phyloP scores from a whole-genome alignment of 768 basidiomycete species.

The Suillus plorans region DNA sequence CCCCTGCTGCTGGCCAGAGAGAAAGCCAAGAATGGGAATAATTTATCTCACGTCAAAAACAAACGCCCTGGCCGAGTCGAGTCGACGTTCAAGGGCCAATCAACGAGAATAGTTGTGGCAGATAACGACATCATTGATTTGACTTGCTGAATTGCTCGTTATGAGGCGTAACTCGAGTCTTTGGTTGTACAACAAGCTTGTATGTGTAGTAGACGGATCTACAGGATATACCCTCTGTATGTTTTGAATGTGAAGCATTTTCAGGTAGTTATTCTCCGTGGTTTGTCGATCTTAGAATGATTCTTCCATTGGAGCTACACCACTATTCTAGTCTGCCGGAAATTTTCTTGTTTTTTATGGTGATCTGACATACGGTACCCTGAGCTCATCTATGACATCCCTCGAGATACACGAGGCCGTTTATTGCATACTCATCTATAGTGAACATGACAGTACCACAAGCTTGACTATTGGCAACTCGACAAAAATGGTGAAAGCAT shows the following conservation, averaged over 20 bases:
- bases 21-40: conserved; percentile 6
- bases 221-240: neutral
- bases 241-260: neutral
- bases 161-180: neutral
- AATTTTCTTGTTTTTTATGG: neutral
- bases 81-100: neutral
- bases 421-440: neutral
- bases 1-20: conserved; percentile 27
- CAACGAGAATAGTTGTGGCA: neutral
- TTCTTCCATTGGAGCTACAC: neutral
- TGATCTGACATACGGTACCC: neutral
- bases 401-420: neutral
- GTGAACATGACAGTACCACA: neutral
- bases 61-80: neutral
- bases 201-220: neutral
- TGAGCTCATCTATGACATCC: neutral
- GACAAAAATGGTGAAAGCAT: neutral
- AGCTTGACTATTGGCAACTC: neutral
- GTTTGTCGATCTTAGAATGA: neutral
- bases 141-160: conserved; percentile 25
- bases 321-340: neutral
- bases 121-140: conserved; percentile 40
- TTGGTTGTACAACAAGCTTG: neutral
- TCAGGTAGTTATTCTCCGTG: neutral
- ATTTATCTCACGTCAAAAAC: neutral